Conservation (phyloP, 2,329 filamentous ascomycete species). For the Aaosphaeria arxii region DNA sequence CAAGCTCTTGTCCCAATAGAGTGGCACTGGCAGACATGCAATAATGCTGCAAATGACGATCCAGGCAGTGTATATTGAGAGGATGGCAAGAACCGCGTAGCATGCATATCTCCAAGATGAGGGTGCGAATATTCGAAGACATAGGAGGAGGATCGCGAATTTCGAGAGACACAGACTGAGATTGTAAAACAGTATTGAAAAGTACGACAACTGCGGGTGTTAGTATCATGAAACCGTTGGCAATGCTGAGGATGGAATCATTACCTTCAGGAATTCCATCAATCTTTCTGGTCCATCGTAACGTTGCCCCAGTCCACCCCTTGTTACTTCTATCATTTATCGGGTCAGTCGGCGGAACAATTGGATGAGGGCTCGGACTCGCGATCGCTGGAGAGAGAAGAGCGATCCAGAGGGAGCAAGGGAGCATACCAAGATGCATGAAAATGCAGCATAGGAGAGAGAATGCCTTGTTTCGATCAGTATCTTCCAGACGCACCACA, state of each 20-base stretch:
- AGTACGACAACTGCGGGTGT: conserved; percentile 1
- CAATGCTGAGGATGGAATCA: not conserved
- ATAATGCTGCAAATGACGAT: conserved; percentile 1
- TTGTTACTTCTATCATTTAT: not conserved
- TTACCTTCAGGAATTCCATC: not conserved
- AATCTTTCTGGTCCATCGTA: not conserved
- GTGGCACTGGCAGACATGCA: conserved; percentile 2
- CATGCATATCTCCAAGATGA: conserved; percentile 1
- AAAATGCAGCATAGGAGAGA: not conserved
- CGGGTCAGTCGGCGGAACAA: not conserved
- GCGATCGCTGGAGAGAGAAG: too few relatives aligned
- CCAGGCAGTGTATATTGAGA: conserved; percentile 4
- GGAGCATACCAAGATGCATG: conserved; percentile 1
- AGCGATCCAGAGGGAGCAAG: not conserved
- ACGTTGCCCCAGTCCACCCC: not conserved
- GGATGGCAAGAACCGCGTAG: conserved; percentile 1
- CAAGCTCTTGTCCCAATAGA: conserved; percentile 4
- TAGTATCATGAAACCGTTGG: not conserved
- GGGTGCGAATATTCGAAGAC: conserved; percentile 2
- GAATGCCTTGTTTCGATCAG: not conserved
- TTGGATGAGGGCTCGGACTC: not conserved
- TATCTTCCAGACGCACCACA: too few relatives aligned
- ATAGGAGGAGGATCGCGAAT: conserved; percentile 6
- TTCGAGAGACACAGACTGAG: conserved; percentile 4
- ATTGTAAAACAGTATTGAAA: conserved; percentile 8